Evolutionary conservation across 2,329 filamentous ascomycete genomes (phyloP).

Genomic region (Aspergillus sp.): DNA sequence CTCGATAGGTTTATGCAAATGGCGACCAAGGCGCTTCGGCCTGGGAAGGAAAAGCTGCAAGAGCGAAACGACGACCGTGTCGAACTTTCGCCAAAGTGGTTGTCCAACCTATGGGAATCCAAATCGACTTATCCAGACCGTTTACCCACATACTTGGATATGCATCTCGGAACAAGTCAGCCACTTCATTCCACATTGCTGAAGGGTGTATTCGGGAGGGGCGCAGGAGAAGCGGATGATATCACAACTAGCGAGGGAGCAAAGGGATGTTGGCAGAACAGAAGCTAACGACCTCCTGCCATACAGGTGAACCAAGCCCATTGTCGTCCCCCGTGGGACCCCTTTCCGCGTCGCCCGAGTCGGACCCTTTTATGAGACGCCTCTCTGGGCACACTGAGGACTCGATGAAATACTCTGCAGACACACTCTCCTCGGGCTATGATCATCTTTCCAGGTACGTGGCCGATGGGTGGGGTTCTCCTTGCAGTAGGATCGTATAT

Average conservation of each 20-base stretch:
- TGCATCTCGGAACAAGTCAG: constrained; percentile 11
- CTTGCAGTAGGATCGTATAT: constrained; percentile 17
- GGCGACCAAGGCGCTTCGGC: not conserved
- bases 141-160: constrained; percentile 13
- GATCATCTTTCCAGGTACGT: constrained; percentile 75
- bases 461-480: constrained; percentile 16
- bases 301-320: constrained; percentile 43
- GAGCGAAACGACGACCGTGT: constrained; percentile 1
- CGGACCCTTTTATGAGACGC: constrained; percentile 47
- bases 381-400: constrained; percentile 56
- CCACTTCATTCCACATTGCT: constrained; percentile 14
- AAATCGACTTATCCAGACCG: not conserved
- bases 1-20: not conserved
- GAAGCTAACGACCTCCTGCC: constrained; percentile 18
- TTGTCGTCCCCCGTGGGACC: constrained; percentile 41
- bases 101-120: not conserved
- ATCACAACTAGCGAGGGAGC: constrained; percentile 4
- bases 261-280: not conserved
- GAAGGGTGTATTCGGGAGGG: constrained; percentile 6
- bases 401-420: constrained; percentile 73
- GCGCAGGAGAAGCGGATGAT: not conserved
- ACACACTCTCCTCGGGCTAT: constrained; percentile 67
- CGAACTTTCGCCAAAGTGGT: not conserved
- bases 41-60: not conserved
- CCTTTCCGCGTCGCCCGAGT: constrained; percentile 40